Conservation (phyloP, 2,329 filamentous ascomycete genomes). For the Alternaria longipes region DNA sequence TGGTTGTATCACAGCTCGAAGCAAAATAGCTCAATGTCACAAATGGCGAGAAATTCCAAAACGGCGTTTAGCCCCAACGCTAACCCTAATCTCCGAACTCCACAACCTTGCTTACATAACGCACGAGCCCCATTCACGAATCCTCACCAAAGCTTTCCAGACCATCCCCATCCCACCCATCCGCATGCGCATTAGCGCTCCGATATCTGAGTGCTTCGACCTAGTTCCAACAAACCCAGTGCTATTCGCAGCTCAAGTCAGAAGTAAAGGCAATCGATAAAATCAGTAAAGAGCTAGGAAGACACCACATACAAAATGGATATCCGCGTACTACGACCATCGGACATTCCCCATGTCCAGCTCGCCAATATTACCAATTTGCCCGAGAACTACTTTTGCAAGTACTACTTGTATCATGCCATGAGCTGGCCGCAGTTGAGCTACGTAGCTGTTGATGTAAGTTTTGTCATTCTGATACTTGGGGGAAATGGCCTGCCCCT, state of each 20-base stretch:
- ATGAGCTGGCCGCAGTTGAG: conserved; percentile 97
- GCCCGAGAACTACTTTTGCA: conserved; percentile 99
- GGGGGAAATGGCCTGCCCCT: background rate
- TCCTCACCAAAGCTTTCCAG: conserved; percentile 7
- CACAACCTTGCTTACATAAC: conserved; percentile 22
- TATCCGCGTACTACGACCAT: conserved; percentile 84
- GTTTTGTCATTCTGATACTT: conserved; percentile 23
- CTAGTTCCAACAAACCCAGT: background rate
- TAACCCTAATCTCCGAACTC: conserved; percentile 17
- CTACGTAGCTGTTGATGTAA: conserved; percentile 89
- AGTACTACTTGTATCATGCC: conserved; percentile 99
- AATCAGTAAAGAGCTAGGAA: conserved; percentile 11
- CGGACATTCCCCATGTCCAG: conserved; percentile 90
- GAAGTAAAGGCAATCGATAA: background rate
- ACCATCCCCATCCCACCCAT: background rate
- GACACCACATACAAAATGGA: conserved; percentile 68
- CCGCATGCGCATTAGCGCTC: conserved; percentile 14
- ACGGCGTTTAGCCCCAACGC: conserved; percentile 11
- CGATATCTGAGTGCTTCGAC: background rate
- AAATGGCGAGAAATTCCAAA: background rate
- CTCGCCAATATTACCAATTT: conserved; percentile 99
- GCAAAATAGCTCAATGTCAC: no score
- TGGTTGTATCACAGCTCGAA: background rate
- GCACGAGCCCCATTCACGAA: conserved; percentile 17
- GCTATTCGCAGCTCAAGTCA: background rate